Conservation (phyloP, 495 filamentous ascomycete species). For the Penicillium odoratum region DNA sequence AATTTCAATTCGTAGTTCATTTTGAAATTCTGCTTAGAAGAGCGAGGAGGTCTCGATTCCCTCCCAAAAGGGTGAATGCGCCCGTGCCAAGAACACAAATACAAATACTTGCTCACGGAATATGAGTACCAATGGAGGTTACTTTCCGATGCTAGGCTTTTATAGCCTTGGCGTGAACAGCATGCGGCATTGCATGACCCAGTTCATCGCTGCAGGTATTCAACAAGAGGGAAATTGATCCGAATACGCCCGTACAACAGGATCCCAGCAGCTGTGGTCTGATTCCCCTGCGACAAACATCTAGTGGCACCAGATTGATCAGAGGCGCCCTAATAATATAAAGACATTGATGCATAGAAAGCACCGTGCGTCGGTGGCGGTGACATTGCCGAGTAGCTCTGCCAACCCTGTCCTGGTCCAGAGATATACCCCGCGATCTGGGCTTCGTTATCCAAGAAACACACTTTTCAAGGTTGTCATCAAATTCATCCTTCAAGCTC, state of each 20-base stretch:
- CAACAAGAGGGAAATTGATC: too few relatives aligned
- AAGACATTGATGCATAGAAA: not conserved
- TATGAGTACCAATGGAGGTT: not conserved
- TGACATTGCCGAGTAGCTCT: not conserved
- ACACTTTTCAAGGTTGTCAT: not conserved
- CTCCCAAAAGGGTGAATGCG: not conserved
- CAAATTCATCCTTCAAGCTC: conserved; percentile 29
- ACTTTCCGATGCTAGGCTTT: not conserved
- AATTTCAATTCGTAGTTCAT: not conserved
- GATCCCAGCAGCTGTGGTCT: not conserved
- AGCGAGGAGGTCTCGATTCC: conserved; percentile 12
- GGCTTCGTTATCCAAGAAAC: not conserved
- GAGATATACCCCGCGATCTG: not conserved
- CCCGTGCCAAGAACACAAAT: conserved; percentile 2
- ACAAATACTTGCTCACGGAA: not conserved
- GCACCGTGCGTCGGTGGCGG: not conserved
- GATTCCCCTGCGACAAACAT: not conserved
- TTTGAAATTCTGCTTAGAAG: conserved; percentile 13
- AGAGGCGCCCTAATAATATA: not conserved
- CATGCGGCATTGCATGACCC: not conserved
- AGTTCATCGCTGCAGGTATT: not conserved
- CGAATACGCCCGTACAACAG: not conserved
- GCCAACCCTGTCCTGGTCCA: not conserved
- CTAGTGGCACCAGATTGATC: not conserved
- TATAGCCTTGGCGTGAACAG: not conserved